Evolutionary conservation across 257 asterid species (phyloP), one percentile per base, ranked within the genome.

Genomic region (Solanum bukasovii): DNA sequence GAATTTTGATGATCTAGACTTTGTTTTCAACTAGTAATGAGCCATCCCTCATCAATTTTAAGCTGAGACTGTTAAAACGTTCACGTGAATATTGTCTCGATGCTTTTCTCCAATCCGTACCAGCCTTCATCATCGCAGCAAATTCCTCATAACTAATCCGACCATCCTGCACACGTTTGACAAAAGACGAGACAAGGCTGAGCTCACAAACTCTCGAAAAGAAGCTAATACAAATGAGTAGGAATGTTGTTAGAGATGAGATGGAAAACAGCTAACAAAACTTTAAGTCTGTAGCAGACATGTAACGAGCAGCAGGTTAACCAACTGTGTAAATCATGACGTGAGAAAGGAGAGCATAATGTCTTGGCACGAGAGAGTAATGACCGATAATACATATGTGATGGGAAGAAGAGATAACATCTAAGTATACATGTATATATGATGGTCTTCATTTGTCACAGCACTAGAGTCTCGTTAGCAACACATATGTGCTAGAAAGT

Each of bases 81-180:
- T 94, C 94, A 1, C 98, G 92, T 0, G 96, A 94, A 91, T 94
- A 94, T 49, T 94, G 98, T 89, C 96, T 91, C 2, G 96, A 95
- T 74, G 96, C 98, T 86, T 94, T 95, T 88, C 98, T 91, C 98
- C 98, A 95, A 89, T 95, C 98, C 6, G 98, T 95, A 13, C 98
- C 98, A 1, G 98, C 93, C 89, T 94, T 95, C 98, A 95, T 94
- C 98, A 95, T 94, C 5, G 94, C 87, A 23, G 95, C 94, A 29
- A 95, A 95, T 89, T 95, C 98, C 87, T 95, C 95, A 3, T 93
- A 95, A 86, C 98, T 93, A 90, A 95, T 95, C 27, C 93, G 91
- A 12, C 97, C 98, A 68, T 95, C 98, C 98, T 95, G 90, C 90
- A 87, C 90, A 87, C 29, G 52, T 31, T 87, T 88, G 85, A 49